Evolutionary conservation across 2,329 filamentous ascomycete species (phyloP), one percentile per base, ranked within the genome.

Genomic region (Exophiala phaeomuriformis): DNA sequence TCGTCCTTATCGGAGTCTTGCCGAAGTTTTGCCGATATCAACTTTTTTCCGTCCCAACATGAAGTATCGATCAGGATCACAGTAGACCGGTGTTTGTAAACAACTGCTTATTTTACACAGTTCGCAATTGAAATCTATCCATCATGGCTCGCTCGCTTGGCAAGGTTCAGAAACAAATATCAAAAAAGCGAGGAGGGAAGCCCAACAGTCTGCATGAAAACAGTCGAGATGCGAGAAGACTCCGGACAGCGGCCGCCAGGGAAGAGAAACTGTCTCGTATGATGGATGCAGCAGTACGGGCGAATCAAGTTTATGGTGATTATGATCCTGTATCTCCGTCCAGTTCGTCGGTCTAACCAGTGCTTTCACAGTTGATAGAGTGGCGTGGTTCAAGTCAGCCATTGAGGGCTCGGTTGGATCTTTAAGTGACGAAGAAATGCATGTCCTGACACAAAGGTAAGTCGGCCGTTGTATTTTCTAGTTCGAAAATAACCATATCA

Each of bases 91-190:
- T 19, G 19, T 1, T 19, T 19, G 19, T 19, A 19, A 19, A 19
- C 19, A 19, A 19, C 19, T 19, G 19, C 19, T 19, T 19, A 19
- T 19, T 19, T 19, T 19, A 19, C 19, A 19, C 19, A 19, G 19
- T 19, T 19, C 19, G 19, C 19, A 19, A 19, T 19, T 19, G 19
- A 19, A 19, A 19, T 19, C 19, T 19, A 19, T 19, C 19, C 19
- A 32, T 29, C 28, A 95, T 95, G 90, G 80, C 88, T 9, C 85
- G 83, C 66, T 81, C 84, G 42, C 73, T 96, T 4, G 75, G 82
- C 59, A 97, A 96, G 68, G 86, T 93, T 19, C 82, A 86, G 59
- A 97, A 97, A 74, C 83, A 89, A 60, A 91, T 97, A 60, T 76
- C 83, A 33, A 95, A 95, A 75, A 96, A 96, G 78, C 83, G 86